phyloP scores from a whole-genome alignment of 2,329 filamentous ascomycete genomes.

The Colletotrichum tropicale region DNA sequence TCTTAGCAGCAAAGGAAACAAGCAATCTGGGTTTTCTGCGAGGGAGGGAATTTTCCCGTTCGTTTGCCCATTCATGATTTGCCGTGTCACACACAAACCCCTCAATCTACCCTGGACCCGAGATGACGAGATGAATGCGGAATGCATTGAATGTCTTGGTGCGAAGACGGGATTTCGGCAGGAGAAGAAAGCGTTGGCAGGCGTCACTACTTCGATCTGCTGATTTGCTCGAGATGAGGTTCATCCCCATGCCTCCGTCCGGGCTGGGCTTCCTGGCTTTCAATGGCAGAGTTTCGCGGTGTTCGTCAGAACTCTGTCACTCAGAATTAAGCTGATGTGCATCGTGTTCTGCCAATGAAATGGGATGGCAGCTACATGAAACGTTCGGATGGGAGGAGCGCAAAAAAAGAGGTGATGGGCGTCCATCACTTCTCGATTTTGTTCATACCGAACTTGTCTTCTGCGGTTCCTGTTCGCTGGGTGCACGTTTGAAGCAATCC shows the following conservation, averaged over 20 bases:
- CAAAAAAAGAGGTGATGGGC: background rate
- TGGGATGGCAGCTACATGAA: background rate
- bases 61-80: background rate
- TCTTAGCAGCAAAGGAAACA: background rate
- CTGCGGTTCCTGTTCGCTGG: background rate
- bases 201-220: background rate
- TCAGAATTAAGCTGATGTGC: background rate
- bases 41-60: background rate
- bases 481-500: slow-evolving; percentile 12
- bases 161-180: background rate
- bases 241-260: too few species aligned
- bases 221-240: too few species aligned
- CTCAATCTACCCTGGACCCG: background rate
- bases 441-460: background rate
- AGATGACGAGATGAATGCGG: slow-evolving; percentile 6
- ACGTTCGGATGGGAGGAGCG: background rate
- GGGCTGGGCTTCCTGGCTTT: too few species aligned
- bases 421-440: background rate
- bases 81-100: background rate
- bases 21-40: background rate
- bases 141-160: too few species aligned
- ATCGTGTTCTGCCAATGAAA: background rate
- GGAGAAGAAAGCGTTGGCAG: background rate
- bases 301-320: slow-evolving; percentile 4
- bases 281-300: background rate